Evolutionary conservation across 2,329 filamentous ascomycete genomes (phyloP).

Genomic region (Hypoxylon sp.): DNA sequence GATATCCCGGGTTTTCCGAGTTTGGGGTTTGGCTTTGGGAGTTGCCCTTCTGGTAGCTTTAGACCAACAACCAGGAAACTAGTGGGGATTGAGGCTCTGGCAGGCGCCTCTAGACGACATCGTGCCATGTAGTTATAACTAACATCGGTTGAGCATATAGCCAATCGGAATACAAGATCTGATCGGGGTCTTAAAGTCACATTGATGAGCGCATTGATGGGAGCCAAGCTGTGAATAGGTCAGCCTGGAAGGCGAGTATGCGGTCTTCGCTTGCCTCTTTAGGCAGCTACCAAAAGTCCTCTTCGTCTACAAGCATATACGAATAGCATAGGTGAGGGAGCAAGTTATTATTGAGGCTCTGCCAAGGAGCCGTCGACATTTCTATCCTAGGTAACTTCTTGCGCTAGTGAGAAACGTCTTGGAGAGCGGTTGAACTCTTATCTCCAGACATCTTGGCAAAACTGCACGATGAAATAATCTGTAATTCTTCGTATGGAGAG

Average conservation of each 20-base stretch:
- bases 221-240: conserved; percentile 39
- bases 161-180: conserved; percentile 37
- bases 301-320: conserved; percentile 35
- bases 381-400: conserved; percentile 27
- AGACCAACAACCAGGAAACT: conserved; percentile 21
- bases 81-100: conserved; percentile 45
- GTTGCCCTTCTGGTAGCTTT: conserved; percentile 36
- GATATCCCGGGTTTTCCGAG: conserved; percentile 32
- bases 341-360: conserved; percentile 35
- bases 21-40: conserved; percentile 28
- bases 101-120: conserved; percentile 31
- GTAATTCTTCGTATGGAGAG: conserved; percentile 5
- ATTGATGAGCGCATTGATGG: conserved; percentile 41
- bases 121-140: conserved; percentile 32
- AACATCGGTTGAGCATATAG: conserved; percentile 14
- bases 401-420: conserved; percentile 16
- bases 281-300: conserved; percentile 44
- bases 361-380: conserved; percentile 30
- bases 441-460: conserved; percentile 28
- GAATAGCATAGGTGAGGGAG: conserved; percentile 21
- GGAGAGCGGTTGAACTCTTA: conserved; percentile 20
- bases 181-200: conserved; percentile 34
- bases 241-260: conserved; percentile 21
- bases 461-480: conserved; percentile 21
- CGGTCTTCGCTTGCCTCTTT: conserved; percentile 43